phyloP scores from a whole-genome alignment of 2,329 filamentous ascomycete species.

The Colletotrichum limetticola region DNA sequence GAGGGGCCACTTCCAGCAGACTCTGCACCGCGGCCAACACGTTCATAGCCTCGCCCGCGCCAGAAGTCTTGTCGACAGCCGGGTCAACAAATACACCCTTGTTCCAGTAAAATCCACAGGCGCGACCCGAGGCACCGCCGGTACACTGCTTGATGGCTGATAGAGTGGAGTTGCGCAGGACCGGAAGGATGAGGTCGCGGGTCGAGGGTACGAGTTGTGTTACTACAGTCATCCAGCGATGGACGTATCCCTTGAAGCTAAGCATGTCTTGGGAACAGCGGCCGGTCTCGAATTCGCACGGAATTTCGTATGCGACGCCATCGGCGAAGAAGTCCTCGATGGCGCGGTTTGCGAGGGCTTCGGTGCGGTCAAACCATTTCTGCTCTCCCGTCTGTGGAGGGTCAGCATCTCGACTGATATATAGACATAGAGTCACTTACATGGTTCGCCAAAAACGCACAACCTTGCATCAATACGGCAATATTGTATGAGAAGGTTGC shows the following conservation, averaged over 20 bases:
- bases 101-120: conserved; percentile 74
- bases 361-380: conserved; percentile 63
- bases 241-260: conserved; percentile 77
- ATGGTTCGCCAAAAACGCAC: conserved; percentile 68
- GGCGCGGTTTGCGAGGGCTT: conserved; percentile 61
- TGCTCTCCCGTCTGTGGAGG: conserved; percentile 39
- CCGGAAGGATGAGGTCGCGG: conserved; percentile 62
- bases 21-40: conserved; percentile 65
- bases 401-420: conserved; percentile 37
- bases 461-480: conserved; percentile 63
- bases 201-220: conserved; percentile 71
- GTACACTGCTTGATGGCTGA: conserved; percentile 72
- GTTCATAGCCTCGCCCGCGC: conserved; percentile 70
- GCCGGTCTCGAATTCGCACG: conserved; percentile 67
- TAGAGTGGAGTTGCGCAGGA: conserved; percentile 66
- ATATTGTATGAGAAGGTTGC: conserved; percentile 67
- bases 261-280: conserved; percentile 78
- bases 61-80: conserved; percentile 62
- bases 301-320: conserved; percentile 69
- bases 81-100: conserved; percentile 54
- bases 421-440: conserved; percentile 59
- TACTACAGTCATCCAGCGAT: conserved; percentile 71
- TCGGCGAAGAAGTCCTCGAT: conserved; percentile 60
- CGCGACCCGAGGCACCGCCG: conserved; percentile 64
- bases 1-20: conserved; percentile 51